These are phyloP conservation scores for Fraxinus dipetala DNA, from an alignment of 305 asterid genomes.

Conservation along the genomic window DNA sequence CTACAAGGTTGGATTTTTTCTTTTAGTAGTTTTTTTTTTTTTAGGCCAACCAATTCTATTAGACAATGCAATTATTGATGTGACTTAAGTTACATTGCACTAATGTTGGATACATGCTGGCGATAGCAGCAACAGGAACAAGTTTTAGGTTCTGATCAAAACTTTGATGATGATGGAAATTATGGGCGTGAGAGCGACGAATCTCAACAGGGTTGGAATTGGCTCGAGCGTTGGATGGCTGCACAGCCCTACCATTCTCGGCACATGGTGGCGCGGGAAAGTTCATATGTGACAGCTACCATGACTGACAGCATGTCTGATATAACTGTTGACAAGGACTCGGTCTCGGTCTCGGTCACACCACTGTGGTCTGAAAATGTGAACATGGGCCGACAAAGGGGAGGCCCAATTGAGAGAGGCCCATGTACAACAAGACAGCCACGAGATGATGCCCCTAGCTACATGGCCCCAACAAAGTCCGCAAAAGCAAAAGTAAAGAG, in stretches of 20 bases:
- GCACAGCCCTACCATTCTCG: conserved; percentile 59
- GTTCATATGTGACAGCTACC: neutral
- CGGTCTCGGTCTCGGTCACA: neutral
- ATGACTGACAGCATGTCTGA: conserved; percentile 45
- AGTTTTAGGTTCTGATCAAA: conserved; percentile 23
- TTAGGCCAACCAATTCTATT: neutral
- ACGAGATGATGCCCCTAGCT: conserved; percentile 51
- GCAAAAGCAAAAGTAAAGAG: conserved; percentile 63
- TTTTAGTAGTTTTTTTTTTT: neutral
- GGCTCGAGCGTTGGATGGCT: conserved; percentile 98
- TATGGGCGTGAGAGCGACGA: conserved; percentile 39
- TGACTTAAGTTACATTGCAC: neutral
- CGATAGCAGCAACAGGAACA: conserved; percentile 41
- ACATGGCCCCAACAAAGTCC: conserved; percentile 86
- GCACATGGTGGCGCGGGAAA: conserved; percentile 39
- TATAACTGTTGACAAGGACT: neutral
- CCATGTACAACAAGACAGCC: conserved; percentile 39
- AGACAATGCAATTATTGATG: neutral
- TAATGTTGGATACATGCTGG: neutral
- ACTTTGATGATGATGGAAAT: conserved; percentile 24
- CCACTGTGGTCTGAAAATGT: conserved; percentile 37
- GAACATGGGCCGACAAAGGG: conserved; percentile 31
- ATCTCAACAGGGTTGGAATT: conserved; percentile 74
- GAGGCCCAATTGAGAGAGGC: conserved; percentile 37
- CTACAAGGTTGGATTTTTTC: conserved; percentile 52